These are phyloP conservation scores for Tylopilus intermedius DNA, from an alignment of 768 basidiomycete species.

Conservation along the genomic window DNA sequence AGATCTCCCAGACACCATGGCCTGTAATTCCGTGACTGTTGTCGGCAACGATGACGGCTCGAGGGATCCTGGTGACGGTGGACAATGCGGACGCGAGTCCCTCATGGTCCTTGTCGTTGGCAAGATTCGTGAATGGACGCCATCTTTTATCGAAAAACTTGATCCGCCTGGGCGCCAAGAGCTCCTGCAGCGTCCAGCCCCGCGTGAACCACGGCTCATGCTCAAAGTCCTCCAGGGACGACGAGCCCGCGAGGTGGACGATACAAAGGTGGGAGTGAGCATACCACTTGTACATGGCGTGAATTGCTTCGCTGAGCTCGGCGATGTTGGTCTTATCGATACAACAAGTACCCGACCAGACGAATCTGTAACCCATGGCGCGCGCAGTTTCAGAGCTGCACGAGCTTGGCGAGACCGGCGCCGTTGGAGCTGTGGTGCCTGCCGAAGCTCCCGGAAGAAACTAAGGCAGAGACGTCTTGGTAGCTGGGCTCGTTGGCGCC, in stretches of 20 bases:
- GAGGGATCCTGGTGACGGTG: constrained; percentile 18
- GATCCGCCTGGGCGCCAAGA: constrained; percentile 24
- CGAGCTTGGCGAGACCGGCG: no score
- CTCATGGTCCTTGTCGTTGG: constrained; percentile 16
- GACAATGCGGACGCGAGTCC: constrained; percentile 10
- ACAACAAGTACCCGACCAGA: no score
- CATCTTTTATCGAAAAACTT: constrained; percentile 25
- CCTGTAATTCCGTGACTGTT: constrained; percentile 17
- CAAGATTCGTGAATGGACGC: constrained; percentile 10
- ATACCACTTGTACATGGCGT: no score
- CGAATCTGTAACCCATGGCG: no score
- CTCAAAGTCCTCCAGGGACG: constrained; percentile 10
- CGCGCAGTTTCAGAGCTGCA: no score
- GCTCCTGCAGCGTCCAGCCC: constrained; percentile 25
- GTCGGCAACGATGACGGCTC: constrained; percentile 12
- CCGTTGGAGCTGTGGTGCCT: no score
- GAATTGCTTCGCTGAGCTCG: no score
- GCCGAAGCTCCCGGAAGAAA: no score
- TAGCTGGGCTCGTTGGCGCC: no score
- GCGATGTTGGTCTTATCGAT: no score
- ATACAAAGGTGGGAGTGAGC: constrained; percentile 18
- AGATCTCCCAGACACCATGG: constrained; percentile 20
- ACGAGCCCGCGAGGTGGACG: constrained; percentile 19
- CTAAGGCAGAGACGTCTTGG: no score
- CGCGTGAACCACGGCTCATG: constrained; percentile 25